Percentiles rank a stretch among this genome's conserved stretches.
phyloP scores from a whole-genome alignment of 225 moss, liverwort and hornwort genomes.

The Climacium dendroides region DNA sequence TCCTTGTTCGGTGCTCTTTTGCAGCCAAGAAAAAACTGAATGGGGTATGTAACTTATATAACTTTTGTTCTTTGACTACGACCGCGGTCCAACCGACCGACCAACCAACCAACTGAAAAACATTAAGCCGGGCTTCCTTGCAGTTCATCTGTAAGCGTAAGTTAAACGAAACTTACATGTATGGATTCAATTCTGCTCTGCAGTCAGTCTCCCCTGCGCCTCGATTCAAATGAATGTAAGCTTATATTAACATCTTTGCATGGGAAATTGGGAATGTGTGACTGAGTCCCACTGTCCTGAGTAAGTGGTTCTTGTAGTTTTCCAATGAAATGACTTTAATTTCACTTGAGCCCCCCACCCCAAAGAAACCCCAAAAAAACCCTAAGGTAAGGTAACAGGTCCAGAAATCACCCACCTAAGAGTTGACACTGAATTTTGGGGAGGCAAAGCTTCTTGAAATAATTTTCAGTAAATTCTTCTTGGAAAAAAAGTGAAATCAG shows the following conservation, averaged over 20 bases:
- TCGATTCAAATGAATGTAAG: no score
- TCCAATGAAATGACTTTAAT: no score
- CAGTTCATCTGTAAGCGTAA: fast-evolving
- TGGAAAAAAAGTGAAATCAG: no score
- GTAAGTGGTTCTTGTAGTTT: background rate
- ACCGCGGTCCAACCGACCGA: background rate
- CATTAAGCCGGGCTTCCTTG: no score
- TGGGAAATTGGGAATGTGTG: background rate
- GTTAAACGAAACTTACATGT: background rate
- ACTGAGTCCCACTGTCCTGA: background rate
- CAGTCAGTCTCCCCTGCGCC: background rate
- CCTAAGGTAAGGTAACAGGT: no score
- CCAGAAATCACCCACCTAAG: no score
- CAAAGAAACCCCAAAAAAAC: no score
- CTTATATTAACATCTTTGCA: background rate
- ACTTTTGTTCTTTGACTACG: background rate
- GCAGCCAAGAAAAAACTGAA: background rate
- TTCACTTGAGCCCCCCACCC: no score
- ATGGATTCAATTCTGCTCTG: background rate
- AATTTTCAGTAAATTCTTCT: no score
- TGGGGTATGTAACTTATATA: no score
- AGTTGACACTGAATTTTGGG: no score
- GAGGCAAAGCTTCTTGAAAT: no score
- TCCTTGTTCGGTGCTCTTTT: background rate
- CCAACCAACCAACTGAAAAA: background rate